Base-by-base conservation (phyloP, 2,329 filamentous ascomycete species). In the Talaromyces rugulosus region DNA sequence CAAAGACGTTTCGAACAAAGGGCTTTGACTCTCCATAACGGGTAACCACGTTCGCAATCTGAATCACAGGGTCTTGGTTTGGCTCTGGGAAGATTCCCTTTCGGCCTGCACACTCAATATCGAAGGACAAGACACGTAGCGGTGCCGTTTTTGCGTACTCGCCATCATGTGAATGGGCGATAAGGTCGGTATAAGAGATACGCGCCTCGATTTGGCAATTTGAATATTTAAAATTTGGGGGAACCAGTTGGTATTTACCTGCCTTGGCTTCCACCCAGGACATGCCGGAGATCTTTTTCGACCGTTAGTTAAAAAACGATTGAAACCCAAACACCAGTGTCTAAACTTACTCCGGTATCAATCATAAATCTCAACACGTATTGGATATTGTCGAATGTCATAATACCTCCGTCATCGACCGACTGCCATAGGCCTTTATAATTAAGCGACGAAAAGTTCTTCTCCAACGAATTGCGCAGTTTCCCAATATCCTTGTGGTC, bases 141-240 rank as follows among this genome's bases (percentile, higher is more conserved):
- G 95, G 95, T 0, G 96, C 95, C 88, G 98, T 97, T 78, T 97
- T 99, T 31, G 92, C 91, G 92, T 94, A 99, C 73, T 98, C 93
- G 18, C 93, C 94, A 67, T 95, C 89, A 2, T 93, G 87, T 56
- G 90, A 87, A 75, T 98, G 94, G 9, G 95, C 88, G 65, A 97
- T 87, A 8, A 99, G 81, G 69, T 98, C 88, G 62, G 82, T 81
- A 71, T 96, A 96, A 73, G 89, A 88, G 61, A 96, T 86, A 67
- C 88, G 84, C 12, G 94, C 95, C 78, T 99, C 95, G 66, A 99
- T 96, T 76, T 99, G 95, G 74, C 95, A 98, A 70, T 92, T 96
- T 1, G 94, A 98, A 66, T 96, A 90, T 64, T 87, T 85, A 63
- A 89, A 83, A 60, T 84, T 76, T 12, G 85, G 77, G 1, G 86